These are phyloP conservation scores for Pseudogymnoascus sp. DNA, from an alignment of 2,329 filamentous ascomycete genomes.

Conservation along the genomic window DNA sequence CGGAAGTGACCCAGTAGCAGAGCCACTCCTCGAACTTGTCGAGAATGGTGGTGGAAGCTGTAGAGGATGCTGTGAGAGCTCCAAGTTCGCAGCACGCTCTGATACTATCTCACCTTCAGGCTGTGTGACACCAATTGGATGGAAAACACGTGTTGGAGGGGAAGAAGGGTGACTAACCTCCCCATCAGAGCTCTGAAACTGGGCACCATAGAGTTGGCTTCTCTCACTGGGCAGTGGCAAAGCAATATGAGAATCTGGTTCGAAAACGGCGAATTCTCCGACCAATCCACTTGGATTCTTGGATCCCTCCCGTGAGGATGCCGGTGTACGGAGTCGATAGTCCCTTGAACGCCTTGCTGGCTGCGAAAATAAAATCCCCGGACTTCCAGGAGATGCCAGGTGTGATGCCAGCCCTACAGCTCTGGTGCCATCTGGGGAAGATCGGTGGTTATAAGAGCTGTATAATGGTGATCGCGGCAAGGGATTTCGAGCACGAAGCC, in stretches of 20 bases:
- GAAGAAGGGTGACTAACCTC: background rate
- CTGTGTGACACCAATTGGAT: background rate
- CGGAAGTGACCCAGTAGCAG: conserved; percentile 17
- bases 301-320: conserved; percentile 29
- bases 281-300: conserved; percentile 27
- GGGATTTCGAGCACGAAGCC: conserved; percentile 14
- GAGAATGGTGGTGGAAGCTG: conserved; percentile 27
- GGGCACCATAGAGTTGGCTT: background rate
- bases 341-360: conserved; percentile 23
- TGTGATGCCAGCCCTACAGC: conserved; percentile 22
- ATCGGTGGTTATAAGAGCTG: conserved; percentile 26
- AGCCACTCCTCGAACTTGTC: conserved; percentile 19
- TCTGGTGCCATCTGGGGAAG: conserved; percentile 23
- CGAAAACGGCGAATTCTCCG: conserved; percentile 14
- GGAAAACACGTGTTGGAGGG: background rate
- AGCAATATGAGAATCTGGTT: background rate
- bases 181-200: background rate
- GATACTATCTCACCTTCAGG: background rate
- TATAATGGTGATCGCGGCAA: conserved; percentile 28
- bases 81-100: background rate
- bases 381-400: conserved; percentile 20
- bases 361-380: conserved; percentile 26
- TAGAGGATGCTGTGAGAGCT: background rate
- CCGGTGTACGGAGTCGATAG: conserved; percentile 30
- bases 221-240: background rate